Percentiles rank a stretch among this genome's conserved stretches.
Conservation (phyloP, 1,284 basidiomycete species). For the Leccinum subatratum region DNA sequence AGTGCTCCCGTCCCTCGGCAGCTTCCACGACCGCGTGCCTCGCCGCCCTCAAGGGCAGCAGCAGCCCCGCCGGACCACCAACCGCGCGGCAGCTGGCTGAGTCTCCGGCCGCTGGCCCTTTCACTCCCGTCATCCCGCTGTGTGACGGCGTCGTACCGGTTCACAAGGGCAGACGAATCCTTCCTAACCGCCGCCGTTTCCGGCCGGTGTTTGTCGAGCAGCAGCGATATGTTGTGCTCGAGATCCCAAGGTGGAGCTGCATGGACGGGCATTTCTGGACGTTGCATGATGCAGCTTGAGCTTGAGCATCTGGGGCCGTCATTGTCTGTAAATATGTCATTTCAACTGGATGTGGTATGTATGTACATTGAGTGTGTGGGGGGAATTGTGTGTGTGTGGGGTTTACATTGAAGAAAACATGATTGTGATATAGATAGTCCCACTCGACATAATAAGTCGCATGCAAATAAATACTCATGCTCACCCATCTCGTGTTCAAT, state of each 20-base stretch:
- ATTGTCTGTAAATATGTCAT: not conserved
- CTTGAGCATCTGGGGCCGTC: not conserved
- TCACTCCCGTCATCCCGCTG: too few relatives aligned
- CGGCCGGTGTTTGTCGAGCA: conserved; percentile 30
- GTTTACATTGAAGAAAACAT: not conserved
- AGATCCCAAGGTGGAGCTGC: conserved; percentile 24
- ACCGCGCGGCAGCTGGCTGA: too few relatives aligned
- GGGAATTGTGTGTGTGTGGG: not conserved
- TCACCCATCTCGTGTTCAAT: not conserved
- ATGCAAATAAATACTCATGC: not conserved
- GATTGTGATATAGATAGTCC: not conserved
- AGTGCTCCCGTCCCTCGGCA: too few relatives aligned
- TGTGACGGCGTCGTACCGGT: conserved; percentile 2
- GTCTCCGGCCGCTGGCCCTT: too few relatives aligned
- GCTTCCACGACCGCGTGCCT: too few relatives aligned
- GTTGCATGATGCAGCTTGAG: not conserved
- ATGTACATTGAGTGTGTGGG: not conserved
- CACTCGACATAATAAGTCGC: not conserved
- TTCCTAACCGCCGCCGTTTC: conserved; percentile 19
- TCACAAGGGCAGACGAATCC: conserved; percentile 12
- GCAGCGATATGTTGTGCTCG: conserved; percentile 26
- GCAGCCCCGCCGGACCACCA: too few relatives aligned
- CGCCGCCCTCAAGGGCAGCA: too few relatives aligned
- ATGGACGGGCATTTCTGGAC: not conserved
- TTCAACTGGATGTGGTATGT: not conserved